Evolutionary conservation across 2,329 filamentous ascomycete genomes (phyloP).

Genomic region (Coniochaeta prunicola): DNA sequence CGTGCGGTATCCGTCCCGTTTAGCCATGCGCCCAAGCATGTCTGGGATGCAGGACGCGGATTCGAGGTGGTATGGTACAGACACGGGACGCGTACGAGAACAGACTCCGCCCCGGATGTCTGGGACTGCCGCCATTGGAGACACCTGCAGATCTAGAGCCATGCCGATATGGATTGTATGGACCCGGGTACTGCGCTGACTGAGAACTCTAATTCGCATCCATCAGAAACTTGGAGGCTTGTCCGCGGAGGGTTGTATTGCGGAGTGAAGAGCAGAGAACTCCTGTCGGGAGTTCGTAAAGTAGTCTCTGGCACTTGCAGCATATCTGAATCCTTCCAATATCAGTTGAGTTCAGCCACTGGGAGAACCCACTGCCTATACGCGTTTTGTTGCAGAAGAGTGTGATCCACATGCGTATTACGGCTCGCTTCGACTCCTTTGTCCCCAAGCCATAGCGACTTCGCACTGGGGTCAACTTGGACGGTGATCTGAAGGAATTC

Average conservation of each 20-base stretch:
- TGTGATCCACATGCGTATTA: background rate
- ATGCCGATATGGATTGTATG: background rate
- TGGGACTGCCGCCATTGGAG: background rate
- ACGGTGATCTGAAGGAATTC: background rate
- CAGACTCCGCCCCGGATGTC: background rate
- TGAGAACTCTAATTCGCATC: background rate
- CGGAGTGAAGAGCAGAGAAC: background rate
- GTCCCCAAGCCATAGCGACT: background rate
- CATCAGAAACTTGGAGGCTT: background rate
- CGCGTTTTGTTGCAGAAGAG: background rate
- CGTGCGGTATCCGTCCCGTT: background rate
- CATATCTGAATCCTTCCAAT: background rate
- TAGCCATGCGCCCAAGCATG: background rate
- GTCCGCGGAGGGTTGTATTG: background rate
- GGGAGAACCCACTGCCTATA: background rate
- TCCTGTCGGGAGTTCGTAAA: background rate
- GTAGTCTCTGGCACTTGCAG: background rate
- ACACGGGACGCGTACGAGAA: background rate
- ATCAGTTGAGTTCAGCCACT: background rate
- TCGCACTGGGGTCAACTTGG: background rate
- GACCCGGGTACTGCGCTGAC: background rate
- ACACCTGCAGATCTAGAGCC: background rate
- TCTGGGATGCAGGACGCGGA: background rate
- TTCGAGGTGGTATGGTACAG: background rate
- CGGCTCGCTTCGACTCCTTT: background rate